phyloP scores from a whole-genome alignment of 228 moss, liverwort and hornwort genomes.

The Sphagnum magellanicum region DNA sequence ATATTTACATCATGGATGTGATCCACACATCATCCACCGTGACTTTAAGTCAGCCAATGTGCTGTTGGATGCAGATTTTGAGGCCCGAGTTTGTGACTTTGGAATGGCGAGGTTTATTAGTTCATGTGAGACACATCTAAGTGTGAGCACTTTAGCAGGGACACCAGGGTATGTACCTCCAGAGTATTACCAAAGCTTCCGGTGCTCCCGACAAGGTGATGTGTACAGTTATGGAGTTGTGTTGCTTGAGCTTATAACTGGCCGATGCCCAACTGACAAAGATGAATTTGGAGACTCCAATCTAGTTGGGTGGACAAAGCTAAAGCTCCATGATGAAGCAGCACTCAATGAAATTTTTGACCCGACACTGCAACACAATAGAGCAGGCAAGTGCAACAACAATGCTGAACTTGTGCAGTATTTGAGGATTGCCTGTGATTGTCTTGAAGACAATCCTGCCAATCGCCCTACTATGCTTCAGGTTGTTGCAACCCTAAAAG shows the following conservation, averaged over 20 bases:
- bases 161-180: conserved; percentile 19
- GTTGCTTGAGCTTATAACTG: conserved; percentile 13
- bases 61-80: conserved; percentile 7
- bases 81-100: conserved; percentile 11
- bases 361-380: conserved; percentile 2
- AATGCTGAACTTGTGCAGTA: conserved; percentile 8
- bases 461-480: conserved; percentile 12
- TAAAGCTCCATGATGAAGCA: conserved; percentile 4
- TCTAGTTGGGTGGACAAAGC: conserved; percentile 14
- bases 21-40: conserved; percentile 12
- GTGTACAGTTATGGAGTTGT: conserved; percentile 19
- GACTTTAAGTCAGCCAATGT: conserved; percentile 16
- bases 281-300: conserved; percentile 13
- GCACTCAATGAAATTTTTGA: conserved; percentile 4
- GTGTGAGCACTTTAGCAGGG: conserved; percentile 12
- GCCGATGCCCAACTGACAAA: conserved; percentile 14
- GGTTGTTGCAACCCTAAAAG: conserved; percentile 15
- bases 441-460: conserved; percentile 12
- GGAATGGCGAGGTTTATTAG: conserved; percentile 14
- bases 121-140: conserved; percentile 11
- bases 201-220: conserved; percentile 15
- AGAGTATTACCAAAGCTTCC: conserved; percentile 16
- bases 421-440: conserved; percentile 8
- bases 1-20: conserved; percentile 12
- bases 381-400: neutral